These are phyloP conservation scores for Macrolepiota dolichaula DNA, from an alignment of 768 basidiomycete species.

Conservation along the genomic window DNA sequence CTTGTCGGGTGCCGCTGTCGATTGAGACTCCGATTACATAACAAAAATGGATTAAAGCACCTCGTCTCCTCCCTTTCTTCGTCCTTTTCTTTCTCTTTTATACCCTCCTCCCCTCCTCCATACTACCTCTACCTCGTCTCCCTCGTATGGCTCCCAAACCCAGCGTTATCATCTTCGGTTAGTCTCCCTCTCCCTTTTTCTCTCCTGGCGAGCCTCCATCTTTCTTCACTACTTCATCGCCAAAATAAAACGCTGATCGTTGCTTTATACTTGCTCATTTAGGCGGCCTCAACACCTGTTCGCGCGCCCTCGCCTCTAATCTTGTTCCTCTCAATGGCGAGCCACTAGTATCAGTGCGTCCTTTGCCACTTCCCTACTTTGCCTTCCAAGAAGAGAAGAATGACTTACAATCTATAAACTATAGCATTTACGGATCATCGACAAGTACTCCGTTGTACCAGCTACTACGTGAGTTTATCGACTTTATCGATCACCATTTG, in stretches of 20 bases:
- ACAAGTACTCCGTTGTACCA: conserved; percentile 31
- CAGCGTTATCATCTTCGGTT: conserved; percentile 10
- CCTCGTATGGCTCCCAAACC: conserved; percentile 7
- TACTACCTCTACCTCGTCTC: background rate
- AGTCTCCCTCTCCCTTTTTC: background rate
- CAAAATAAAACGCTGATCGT: background rate
- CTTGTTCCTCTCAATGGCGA: conserved; percentile 69
- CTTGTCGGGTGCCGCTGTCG: conserved; percentile 11
- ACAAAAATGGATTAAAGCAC: conserved; percentile 5
- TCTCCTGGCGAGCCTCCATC: background rate
- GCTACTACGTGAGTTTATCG: conserved; percentile 27
- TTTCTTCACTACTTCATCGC: background rate
- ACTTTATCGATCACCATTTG: conserved; percentile 8
- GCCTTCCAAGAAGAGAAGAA: background rate
- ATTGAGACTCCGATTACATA: conserved; percentile 11
- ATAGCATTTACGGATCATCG: conserved; percentile 24
- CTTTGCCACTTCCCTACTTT: background rate
- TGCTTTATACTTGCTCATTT: conserved; percentile 8
- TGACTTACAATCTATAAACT: conserved; percentile 4
- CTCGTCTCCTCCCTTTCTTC: conserved; percentile 2
- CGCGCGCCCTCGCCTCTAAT: conserved; percentile 64
- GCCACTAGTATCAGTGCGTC: conserved; percentile 67
- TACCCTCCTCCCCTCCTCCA: background rate
- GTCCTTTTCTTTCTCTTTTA: background rate
- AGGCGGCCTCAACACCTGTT: conserved; percentile 83